Conservation (phyloP, 106 monocot genomes). For the Posidonia australis region DNA sequence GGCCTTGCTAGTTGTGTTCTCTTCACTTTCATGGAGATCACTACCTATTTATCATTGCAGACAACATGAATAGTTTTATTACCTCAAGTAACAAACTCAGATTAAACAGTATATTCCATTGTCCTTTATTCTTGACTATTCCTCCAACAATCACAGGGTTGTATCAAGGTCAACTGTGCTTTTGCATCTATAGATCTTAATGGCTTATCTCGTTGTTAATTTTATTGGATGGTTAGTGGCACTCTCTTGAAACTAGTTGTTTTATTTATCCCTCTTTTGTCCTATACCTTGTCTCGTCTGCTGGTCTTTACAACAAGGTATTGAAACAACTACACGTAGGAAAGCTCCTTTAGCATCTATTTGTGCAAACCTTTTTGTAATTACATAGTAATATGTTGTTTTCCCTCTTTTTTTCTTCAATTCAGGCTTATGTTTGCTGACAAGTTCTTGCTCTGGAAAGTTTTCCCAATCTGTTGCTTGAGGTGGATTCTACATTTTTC, state of each 20-base stretch:
- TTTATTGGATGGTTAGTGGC: neutral
- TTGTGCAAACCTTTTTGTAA: neutral
- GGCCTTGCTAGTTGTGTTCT: too few relatives aligned
- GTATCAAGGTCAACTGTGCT: neutral
- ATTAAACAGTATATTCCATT: too few relatives aligned
- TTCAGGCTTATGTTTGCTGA: slow-evolving; percentile 76
- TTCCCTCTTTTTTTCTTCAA: neutral
- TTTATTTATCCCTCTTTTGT: neutral
- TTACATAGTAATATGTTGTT: neutral
- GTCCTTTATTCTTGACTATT: too few relatives aligned
- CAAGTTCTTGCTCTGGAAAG: slow-evolving; percentile 83
- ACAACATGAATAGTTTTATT: too few relatives aligned
- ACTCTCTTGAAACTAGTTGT: neutral
- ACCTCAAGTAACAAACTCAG: too few relatives aligned
- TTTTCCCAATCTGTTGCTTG: slow-evolving; percentile 81
- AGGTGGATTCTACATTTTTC: slow-evolving; percentile 96
- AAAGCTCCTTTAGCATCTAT: neutral
- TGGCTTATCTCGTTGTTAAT: neutral
- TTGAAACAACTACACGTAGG: neutral
- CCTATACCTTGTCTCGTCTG: neutral
- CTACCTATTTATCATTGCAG: too few relatives aligned
- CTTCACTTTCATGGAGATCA: too few relatives aligned
- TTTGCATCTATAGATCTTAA: neutral
- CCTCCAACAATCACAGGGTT: too few relatives aligned
- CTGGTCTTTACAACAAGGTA: neutral